Evolutionary conservation across 2,329 filamentous ascomycete genomes (phyloP), one percentile per base, ranked within the genome.

Genomic region (Cordyceps javanica): DNA sequence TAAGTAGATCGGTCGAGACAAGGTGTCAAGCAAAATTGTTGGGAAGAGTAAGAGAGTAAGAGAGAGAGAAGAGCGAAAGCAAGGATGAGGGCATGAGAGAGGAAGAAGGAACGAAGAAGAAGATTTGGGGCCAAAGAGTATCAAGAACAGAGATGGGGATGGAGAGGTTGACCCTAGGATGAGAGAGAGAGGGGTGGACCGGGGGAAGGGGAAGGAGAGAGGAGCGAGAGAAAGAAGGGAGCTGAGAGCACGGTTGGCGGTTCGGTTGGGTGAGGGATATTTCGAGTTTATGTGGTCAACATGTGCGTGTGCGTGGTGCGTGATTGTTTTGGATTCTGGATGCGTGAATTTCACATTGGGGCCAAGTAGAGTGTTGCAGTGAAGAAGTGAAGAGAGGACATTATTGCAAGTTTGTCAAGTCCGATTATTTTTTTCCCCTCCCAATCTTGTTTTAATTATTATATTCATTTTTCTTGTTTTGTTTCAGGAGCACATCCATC

Each of bases 91-190:
- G 30, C 9, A 38, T 13, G 6, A 38, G 13, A 7, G 38, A 38
- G 7, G 21, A 16, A 6, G 19, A 38, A 16, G 9, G 16, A 9
- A 25, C 3, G 8, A 23, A 9, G 19, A 23, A 13, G 23, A 41
- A 21, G 23, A 38, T n/a, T n/a, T n/a, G n/a, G n/a, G n/a, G n/a
- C n/a, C n/a, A n/a, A n/a, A n/a, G n/a, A n/a, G n/a, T n/a, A n/a
- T n/a, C n/a, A n/a, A n/a, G n/a, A n/a, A n/a, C n/a, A n/a, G n/a
- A 19, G 19, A 30, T 10, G 52, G 51, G 52, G 52, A 55, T 39
- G 42, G n/a, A 23, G 28, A 46, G 42, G 52, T 55, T 32, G 52
- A 55, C 52, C 52, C 52, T 55, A 55, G n/a, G n/a, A n/a, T n/a
- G n/a, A n/a, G n/a, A n/a, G 32, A 55, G 41, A 46, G 52, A 38